These are phyloP conservation scores for Noccaea caerulescens DNA, from an alignment of 345 rosid species.

Conservation along the genomic window DNA sequence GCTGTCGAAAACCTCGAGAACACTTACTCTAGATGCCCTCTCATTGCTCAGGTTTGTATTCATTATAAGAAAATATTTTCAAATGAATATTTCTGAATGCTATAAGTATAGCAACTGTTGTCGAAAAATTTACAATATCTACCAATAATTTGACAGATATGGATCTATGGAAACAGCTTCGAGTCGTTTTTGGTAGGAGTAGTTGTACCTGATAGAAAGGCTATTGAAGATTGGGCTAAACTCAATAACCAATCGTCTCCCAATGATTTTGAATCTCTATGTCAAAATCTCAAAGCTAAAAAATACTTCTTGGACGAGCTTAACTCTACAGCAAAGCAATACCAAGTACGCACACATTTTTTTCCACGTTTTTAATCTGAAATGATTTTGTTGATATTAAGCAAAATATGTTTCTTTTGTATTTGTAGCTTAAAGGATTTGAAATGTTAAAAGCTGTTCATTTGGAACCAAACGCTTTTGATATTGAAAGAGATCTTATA, in stretches of 20 bases:
- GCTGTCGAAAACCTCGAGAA: slow-evolving; percentile 88
- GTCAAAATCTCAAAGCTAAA: slow-evolving; percentile 66
- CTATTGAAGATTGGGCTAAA: slow-evolving; percentile 84
- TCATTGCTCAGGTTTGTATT: slow-evolving; percentile 64
- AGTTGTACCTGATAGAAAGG: slow-evolving; percentile 72
- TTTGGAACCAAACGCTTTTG: slow-evolving; percentile 78
- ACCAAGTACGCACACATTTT: slow-evolving; percentile 54
- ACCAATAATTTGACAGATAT: slow-evolving; percentile 56
- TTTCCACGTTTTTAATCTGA: background rate
- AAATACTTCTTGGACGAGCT: slow-evolving; percentile 81
- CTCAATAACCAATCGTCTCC: slow-evolving; percentile 44
- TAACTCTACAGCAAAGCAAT: slow-evolving; percentile 64
- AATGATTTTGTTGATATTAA: slow-evolving; percentile 7
- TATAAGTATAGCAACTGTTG: background rate
- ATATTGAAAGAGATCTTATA: slow-evolving; percentile 80
- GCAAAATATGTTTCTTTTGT: background rate
- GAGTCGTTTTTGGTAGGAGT: slow-evolving; percentile 92
- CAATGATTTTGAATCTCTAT: slow-evolving; percentile 65
- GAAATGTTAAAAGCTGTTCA: slow-evolving; percentile 86
- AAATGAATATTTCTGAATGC: background rate
- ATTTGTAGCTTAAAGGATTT: slow-evolving; percentile 75
- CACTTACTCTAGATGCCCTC: slow-evolving; percentile 72
- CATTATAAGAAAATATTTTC: too few relatives aligned
- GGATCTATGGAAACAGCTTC: slow-evolving; percentile 95
- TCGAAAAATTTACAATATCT: background rate